These are phyloP conservation scores for Stagonosporopsis rhizophila DNA, from an alignment of 2,329 filamentous ascomycete species.

Conservation along the genomic window DNA sequence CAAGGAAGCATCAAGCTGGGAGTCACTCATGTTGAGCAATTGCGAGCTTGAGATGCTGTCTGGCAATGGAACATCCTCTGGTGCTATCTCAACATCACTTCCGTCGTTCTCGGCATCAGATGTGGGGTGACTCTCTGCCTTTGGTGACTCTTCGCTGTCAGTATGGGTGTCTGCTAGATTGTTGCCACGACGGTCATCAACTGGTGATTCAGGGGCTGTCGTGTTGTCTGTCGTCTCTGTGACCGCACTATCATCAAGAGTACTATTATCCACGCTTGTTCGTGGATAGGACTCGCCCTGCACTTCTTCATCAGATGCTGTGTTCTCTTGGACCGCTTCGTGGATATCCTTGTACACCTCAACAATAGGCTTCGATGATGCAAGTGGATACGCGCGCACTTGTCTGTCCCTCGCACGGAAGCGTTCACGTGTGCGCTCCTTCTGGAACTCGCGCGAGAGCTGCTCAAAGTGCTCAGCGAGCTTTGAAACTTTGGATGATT, in stretches of 20 bases:
- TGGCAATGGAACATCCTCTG: constrained; percentile 71
- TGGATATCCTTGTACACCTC: constrained; percentile 95
- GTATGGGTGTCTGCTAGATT: constrained; percentile 21
- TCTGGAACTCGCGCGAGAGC: constrained; percentile 93
- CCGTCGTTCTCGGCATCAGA: constrained; percentile 60
- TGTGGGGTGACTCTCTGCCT: constrained; percentile 47
- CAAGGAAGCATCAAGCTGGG: constrained; percentile 65
- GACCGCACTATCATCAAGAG: constrained; percentile 44
- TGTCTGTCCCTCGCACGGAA: constrained; percentile 78
- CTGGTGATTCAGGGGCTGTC: constrained; percentile 44
- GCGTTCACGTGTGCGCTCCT: constrained; percentile 86
- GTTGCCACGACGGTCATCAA: constrained; percentile 39
- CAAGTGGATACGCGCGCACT: constrained; percentile 84
- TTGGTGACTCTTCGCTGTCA: constrained; percentile 36
- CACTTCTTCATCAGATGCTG: constrained; percentile 69
- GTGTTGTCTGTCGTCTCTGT: constrained; percentile 45
- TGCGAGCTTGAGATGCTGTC: constrained; percentile 65
- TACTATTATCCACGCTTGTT: constrained; percentile 47
- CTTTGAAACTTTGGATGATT: constrained; percentile 83
- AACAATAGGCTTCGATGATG: constrained; percentile 93
- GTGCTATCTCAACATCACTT: constrained; percentile 76
- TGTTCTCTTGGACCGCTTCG: constrained; percentile 86
- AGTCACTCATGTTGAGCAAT: constrained; percentile 60
- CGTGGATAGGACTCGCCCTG: constrained; percentile 41
- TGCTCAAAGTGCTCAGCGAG: constrained; percentile 96